Evolutionary conservation across 345 rosid species (phyloP).

Genomic region (Mercurialis annua): DNA sequence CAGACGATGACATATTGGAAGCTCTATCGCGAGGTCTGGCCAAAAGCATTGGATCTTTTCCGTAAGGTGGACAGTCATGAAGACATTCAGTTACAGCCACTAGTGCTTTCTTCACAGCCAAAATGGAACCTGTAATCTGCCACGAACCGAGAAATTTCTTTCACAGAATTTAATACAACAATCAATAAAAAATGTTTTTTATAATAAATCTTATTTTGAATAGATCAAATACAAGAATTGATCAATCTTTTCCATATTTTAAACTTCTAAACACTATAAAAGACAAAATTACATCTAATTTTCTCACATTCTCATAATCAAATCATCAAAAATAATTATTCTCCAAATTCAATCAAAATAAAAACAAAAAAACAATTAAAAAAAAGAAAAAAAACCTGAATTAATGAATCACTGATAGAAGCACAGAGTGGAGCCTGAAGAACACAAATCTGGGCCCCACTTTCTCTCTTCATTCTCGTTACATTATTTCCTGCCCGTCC

Average conservation of each 20-base stretch:
- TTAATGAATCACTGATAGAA: constrained; percentile 39
- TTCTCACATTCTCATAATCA: neutral
- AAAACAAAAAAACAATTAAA: neutral
- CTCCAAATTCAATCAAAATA: neutral
- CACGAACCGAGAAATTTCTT: constrained; percentile 1
- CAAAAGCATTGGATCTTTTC: constrained; percentile 16
- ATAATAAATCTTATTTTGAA: too few relatives aligned
- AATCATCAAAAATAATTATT: neutral
- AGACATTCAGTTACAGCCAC: constrained; percentile 45
- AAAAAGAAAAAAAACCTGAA: constrained; percentile 41
- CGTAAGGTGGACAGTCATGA: constrained; percentile 35
- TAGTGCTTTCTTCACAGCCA: constrained; percentile 67
- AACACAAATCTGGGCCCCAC: constrained; percentile 52
- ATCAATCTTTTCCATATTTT: too few relatives aligned
- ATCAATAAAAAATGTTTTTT: neutral
- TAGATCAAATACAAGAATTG: too few relatives aligned
- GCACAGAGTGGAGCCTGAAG: constrained; percentile 58
- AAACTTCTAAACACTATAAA: too few relatives aligned
- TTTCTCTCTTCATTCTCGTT: constrained; percentile 40
- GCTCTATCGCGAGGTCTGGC: constrained; percentile 29
- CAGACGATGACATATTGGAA: constrained; percentile 23
- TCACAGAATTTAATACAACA: neutral
- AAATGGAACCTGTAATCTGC: constrained; percentile 51
- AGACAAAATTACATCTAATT: neutral
- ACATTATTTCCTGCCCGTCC: constrained; percentile 49